phyloP scores from a whole-genome alignment of 2,329 filamentous ascomycete genomes.

The Exophiala aquamarina region DNA sequence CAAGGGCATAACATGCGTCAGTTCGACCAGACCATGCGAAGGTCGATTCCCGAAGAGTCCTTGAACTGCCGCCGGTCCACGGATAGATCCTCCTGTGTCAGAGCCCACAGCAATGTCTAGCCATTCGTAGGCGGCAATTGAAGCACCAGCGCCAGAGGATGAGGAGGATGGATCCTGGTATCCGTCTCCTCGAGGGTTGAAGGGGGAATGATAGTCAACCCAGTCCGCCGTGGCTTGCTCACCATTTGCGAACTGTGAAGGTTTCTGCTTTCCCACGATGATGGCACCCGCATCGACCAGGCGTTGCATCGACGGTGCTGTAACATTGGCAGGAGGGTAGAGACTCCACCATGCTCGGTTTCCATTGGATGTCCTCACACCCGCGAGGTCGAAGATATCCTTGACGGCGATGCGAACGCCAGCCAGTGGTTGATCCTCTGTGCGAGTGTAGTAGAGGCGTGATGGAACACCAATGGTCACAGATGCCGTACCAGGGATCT shows the following conservation, averaged over 20 bases:
- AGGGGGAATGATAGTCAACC: constrained; percentile 39
- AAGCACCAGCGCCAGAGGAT: constrained; percentile 29
- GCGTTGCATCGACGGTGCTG: constrained; percentile 20
- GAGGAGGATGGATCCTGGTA: constrained; percentile 33
- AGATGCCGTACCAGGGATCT: constrained; percentile 29
- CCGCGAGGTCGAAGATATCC: constrained; percentile 61
- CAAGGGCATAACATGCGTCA: constrained; percentile 46
- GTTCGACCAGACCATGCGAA: constrained; percentile 39
- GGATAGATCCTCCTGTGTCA: constrained; percentile 49
- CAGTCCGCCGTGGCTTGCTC: constrained; percentile 29
- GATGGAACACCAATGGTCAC: constrained; percentile 57
- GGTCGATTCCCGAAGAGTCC: constrained; percentile 47
- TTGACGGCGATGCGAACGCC: constrained; percentile 64
- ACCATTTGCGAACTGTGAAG: constrained; percentile 21
- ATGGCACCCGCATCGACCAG: constrained; percentile 21
- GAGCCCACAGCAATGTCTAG: constrained; percentile 40
- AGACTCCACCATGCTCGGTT: constrained; percentile 56
- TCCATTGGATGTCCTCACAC: constrained; percentile 39
- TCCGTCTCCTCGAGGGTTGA: constrained; percentile 39
- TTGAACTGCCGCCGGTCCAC: constrained; percentile 44
- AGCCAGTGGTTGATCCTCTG: constrained; percentile 56
- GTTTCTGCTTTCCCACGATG: constrained; percentile 21
- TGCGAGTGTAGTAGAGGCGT: constrained; percentile 58
- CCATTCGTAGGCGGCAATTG: constrained; percentile 42
- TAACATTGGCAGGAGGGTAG: constrained; percentile 39